A percentile compares a stretch with the other conserved stretches of the same genome.
Conservation (phyloP, 345 rosid genomes). For the Sisymbrium altissimum region DNA sequence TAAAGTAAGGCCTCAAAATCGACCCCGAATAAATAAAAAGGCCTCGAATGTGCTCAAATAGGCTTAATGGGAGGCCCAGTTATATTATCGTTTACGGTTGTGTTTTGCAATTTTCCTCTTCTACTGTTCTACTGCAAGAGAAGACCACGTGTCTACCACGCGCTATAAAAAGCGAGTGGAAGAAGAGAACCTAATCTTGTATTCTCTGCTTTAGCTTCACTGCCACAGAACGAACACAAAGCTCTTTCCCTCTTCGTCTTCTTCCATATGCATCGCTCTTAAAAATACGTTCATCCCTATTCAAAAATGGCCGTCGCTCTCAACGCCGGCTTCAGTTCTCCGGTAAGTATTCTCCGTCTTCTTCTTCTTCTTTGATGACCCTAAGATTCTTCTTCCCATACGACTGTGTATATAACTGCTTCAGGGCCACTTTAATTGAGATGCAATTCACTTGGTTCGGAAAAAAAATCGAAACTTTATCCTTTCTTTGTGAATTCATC, state of each 20-base stretch:
- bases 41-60: too few species aligned
- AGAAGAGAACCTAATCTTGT: slow-evolving; percentile 22
- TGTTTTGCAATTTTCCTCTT: background rate
- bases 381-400: background rate
- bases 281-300: background rate
- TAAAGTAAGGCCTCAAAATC: too few species aligned
- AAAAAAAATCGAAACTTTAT: background rate
- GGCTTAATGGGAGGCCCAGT: too few species aligned
- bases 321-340: slow-evolving; percentile 33
- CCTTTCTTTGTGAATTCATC: background rate
- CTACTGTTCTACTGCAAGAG: background rate
- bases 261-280: slow-evolving; percentile 19
- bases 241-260: background rate
- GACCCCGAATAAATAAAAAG: too few species aligned
- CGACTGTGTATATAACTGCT: background rate
- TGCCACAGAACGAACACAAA: slow-evolving; percentile 26
- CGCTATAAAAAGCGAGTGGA: background rate
- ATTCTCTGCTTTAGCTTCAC: slow-evolving; percentile 14
- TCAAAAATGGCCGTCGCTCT: slow-evolving; percentile 32
- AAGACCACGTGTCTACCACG: background rate
- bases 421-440: background rate
- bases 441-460: background rate
- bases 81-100: too few species aligned
- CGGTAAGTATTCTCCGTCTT: slow-evolving; percentile 11
- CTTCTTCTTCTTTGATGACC: background rate